Evolutionary conservation across 2,329 filamentous ascomycete genomes (phyloP).

Genomic region (Geosmithia morbida): DNA sequence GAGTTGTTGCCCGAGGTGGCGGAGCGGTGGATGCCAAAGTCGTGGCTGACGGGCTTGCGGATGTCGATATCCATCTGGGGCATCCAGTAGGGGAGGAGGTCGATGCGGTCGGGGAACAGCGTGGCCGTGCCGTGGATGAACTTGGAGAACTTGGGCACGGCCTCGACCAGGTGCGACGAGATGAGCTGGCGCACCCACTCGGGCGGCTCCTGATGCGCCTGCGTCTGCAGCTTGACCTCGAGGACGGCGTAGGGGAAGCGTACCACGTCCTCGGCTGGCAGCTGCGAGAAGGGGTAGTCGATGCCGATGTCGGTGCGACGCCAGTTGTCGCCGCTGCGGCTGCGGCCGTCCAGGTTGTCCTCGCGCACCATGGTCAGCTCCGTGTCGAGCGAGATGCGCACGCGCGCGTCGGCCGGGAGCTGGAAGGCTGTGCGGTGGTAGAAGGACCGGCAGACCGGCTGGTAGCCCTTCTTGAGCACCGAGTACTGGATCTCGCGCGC

Average conservation of each 20-base stretch:
- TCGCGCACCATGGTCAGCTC: constrained; percentile 92
- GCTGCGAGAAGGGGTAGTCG: constrained; percentile 83
- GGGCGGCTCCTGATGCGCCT: constrained; percentile 85
- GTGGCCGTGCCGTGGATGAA: constrained; percentile 92
- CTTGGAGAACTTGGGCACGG: constrained; percentile 98
- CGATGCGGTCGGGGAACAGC: constrained; percentile 74
- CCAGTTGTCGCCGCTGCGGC: constrained; percentile 78
- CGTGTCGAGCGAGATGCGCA: constrained; percentile 92
- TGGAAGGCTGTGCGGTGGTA: constrained; percentile 98
- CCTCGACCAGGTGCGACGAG: constrained; percentile 86
- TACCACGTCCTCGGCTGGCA: constrained; percentile 72
- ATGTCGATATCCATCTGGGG: constrained; percentile 98
- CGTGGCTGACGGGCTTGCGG: constrained; percentile 75
- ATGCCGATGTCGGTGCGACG: constrained; percentile 94
- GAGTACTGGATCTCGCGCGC: constrained; percentile 91
- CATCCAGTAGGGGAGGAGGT: constrained; percentile 91
- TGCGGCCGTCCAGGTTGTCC: constrained; percentile 76
- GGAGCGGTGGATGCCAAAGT: constrained; percentile 80
- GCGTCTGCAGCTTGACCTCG: constrained; percentile 95
- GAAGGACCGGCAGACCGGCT: constrained; percentile 86
- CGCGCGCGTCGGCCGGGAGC: constrained; percentile 85
- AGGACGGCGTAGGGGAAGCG: constrained; percentile 92
- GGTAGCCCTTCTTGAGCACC: constrained; percentile 71
- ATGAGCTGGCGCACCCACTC: constrained; percentile 94
- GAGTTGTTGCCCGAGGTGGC: constrained; percentile 63